Conservation (phyloP, 495 filamentous ascomycete genomes). For the Talaromyces trachyspermus region DNA sequence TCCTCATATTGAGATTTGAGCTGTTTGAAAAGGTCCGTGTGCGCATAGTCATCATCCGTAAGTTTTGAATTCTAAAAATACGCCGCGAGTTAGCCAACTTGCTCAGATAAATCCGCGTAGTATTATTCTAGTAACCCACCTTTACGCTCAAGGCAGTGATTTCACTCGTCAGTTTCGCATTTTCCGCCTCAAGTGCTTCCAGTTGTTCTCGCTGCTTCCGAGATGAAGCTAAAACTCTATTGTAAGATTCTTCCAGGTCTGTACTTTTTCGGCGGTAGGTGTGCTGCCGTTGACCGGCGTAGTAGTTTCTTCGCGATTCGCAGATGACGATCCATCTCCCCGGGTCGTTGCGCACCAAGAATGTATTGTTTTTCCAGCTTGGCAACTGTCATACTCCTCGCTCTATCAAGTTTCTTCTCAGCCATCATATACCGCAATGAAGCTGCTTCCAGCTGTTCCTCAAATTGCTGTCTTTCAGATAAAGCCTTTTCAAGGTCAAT, state of each 20-base stretch:
- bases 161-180: constrained; percentile 69
- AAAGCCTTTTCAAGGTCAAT: constrained; percentile 68
- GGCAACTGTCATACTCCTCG: constrained; percentile 77
- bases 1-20: constrained; percentile 88
- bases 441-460: constrained; percentile 74
- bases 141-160: constrained; percentile 63
- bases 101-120: background rate
- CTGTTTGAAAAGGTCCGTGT: constrained; percentile 86
- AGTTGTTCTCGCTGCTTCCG: constrained; percentile 83
- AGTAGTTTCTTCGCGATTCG: constrained; percentile 47
- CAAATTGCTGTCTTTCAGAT: constrained; percentile 74
- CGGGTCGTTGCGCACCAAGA: constrained; percentile 48
- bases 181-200: constrained; percentile 67
- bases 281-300: constrained; percentile 46
- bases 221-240: constrained; percentile 63
- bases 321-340: constrained; percentile 42
- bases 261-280: constrained; percentile 40
- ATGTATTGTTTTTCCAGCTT: constrained; percentile 89
- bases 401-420: constrained; percentile 85
- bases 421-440: constrained; percentile 88
- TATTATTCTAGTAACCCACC: constrained; percentile 18
- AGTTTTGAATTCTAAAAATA: constrained; percentile 53
- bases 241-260: constrained; percentile 61
- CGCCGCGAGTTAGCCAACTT: constrained; percentile 9
- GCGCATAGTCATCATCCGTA: constrained; percentile 87